Conservation (phyloP, 2,329 filamentous ascomycete species). For the Penicillium sp. region DNA sequence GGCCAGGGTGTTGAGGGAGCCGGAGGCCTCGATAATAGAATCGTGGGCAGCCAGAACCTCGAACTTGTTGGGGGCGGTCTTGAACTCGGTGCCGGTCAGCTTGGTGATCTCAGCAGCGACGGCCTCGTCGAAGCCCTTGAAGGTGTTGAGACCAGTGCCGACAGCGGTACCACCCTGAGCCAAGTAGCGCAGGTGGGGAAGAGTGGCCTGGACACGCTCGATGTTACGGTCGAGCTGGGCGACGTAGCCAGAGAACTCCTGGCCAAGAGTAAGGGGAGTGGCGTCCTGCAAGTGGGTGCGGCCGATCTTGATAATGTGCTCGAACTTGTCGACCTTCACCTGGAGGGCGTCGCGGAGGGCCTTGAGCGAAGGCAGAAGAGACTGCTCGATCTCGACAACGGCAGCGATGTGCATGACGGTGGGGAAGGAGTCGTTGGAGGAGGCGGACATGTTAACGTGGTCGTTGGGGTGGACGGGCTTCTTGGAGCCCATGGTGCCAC, state of each 20-base stretch:
- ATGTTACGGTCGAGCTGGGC: conserved; percentile 87
- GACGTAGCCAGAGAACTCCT: conserved; percentile 97
- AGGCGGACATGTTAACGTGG: conserved; percentile 98
- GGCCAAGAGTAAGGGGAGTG: conserved; percentile 85
- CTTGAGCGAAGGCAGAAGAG: conserved; percentile 71
- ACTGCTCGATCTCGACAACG: conserved; percentile 80
- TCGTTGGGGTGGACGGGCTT: conserved; percentile 99
- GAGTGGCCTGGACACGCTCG: conserved; percentile 69
- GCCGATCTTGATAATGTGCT: conserved; percentile 97
- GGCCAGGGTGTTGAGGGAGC: conserved; percentile 86
- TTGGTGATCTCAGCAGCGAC: conserved; percentile 84
- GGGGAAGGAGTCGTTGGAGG: conserved; percentile 97
- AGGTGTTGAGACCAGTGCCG: conserved; percentile 95
- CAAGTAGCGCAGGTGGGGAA: conserved; percentile 76
- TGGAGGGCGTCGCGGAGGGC: conserved; percentile 76
- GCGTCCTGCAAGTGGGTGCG: conserved; percentile 96
- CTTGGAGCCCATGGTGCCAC: conserved; percentile 88
- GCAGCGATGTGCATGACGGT: conserved; percentile 99
- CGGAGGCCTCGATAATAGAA: conserved; percentile 86
- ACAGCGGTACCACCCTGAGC: conserved; percentile 96
- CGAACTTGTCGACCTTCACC: conserved; percentile 79
- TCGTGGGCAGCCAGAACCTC: conserved; percentile 94
- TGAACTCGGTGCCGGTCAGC: conserved; percentile 87
- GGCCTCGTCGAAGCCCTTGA: conserved; percentile 86
- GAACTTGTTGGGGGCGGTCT: conserved; percentile 98